phyloP scores from a whole-genome alignment of 2,329 filamentous ascomycete genomes.

The Penicillium sp. region DNA sequence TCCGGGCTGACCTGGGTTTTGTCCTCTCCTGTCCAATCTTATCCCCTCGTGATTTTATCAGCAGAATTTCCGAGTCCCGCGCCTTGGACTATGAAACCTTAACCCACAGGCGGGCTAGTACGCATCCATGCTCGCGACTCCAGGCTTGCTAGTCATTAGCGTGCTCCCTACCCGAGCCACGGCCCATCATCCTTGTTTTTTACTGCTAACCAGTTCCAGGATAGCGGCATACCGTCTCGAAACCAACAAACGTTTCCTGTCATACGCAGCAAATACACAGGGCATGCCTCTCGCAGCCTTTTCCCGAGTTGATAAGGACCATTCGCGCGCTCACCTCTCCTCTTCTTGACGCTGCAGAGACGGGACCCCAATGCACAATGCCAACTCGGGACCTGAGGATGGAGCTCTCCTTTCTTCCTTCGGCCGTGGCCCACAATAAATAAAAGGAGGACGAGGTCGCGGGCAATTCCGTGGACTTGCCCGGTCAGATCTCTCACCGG shows the following conservation, averaged over 20 bases:
- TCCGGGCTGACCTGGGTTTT: conserved; percentile 19
- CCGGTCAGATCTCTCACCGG: neutral
- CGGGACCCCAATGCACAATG: conserved; percentile 11
- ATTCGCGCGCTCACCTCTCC: neutral
- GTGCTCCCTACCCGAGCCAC: conserved; percentile 23
- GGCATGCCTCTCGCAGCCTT: neutral
- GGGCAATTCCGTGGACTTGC: neutral
- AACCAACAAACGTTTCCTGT: conserved; percentile 7
- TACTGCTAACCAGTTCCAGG: conserved; percentile 23
- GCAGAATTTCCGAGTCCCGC: conserved; percentile 27
- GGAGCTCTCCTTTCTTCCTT: conserved; percentile 4
- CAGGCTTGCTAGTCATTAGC: conserved; percentile 7
- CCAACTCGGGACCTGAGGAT: conserved; percentile 13
- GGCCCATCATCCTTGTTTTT: conserved; percentile 11
- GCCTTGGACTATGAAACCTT: conserved; percentile 22
- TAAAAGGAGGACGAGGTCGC: neutral
- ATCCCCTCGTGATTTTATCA: conserved; percentile 23
- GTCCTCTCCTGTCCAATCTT: conserved; percentile 16
- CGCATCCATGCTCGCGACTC: conserved; percentile 4
- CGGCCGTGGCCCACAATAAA: conserved; percentile 5
- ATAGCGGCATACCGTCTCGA: conserved; percentile 12
- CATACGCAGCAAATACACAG: conserved; percentile 5
- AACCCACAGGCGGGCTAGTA: conserved; percentile 12
- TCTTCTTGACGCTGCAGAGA: conserved; percentile 5
- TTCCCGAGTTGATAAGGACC: conserved; percentile 3